Evolutionary conservation across 176 grass and related monocot species (phyloP).

Genomic region (Aechmea fasciata): DNA sequence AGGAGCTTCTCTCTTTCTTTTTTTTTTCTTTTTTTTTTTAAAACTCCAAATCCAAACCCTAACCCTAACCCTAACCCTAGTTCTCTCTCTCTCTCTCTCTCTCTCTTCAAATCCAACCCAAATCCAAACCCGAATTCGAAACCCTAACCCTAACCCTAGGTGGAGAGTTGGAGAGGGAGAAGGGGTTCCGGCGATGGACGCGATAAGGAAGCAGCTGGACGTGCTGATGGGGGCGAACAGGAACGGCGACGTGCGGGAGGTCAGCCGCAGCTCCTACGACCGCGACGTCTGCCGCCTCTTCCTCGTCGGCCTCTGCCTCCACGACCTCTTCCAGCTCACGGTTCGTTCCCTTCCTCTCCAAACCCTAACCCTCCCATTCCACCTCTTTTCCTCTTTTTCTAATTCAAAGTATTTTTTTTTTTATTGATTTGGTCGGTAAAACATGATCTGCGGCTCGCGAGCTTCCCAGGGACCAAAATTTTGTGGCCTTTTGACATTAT

Average conservation of each 20-base stretch:
- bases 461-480: too few relatives aligned
- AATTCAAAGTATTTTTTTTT: not conserved
- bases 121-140: too few relatives aligned
- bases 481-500: too few relatives aligned
- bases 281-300: slow-evolving; percentile 94
- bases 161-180: too few relatives aligned
- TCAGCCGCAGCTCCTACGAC: slow-evolving; percentile 85
- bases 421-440: not conserved
- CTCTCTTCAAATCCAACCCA: too few relatives aligned
- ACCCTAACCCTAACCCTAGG: too few relatives aligned
- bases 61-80: slow-evolving; percentile 2
- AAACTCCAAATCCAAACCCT: not conserved
- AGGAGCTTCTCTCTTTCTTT: too few relatives aligned
- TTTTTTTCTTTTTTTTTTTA: too few relatives aligned
- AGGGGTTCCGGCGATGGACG: slow-evolving; percentile 39
- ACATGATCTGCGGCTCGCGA: too few relatives aligned
- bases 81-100: too few relatives aligned
- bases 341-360: slow-evolving; percentile 18
- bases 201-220: slow-evolving; percentile 92
- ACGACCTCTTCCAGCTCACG: slow-evolving; percentile 99
- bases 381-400: not conserved
- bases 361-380: not conserved
- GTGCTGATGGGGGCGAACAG: slow-evolving; percentile 97
- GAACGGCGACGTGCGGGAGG: slow-evolving; percentile 80
- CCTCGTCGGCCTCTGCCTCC: slow-evolving; percentile 77